phyloP scores from a whole-genome alignment of 2,329 filamentous ascomycete genomes.

The Byssoonygena ceratinophila region DNA sequence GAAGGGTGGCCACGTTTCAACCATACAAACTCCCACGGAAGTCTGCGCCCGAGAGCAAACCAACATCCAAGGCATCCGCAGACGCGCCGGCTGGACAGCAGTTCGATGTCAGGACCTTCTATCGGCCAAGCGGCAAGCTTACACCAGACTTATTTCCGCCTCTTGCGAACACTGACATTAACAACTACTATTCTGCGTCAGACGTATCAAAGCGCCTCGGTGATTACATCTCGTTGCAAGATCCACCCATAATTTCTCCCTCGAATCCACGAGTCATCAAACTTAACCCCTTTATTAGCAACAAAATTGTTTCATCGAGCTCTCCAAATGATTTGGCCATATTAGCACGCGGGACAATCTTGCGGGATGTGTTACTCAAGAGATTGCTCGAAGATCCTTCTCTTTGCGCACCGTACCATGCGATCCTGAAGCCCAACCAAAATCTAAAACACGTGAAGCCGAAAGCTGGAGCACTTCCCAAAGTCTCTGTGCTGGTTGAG shows the following conservation, averaged over 20 bases:
- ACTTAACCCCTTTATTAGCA: conserved; percentile 53
- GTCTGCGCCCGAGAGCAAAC: conserved; percentile 27
- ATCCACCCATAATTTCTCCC: conserved; percentile 41
- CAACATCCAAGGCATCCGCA: conserved; percentile 22
- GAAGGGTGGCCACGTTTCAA: conserved; percentile 44
- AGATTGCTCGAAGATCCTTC: conserved; percentile 43
- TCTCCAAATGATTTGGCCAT: conserved; percentile 47
- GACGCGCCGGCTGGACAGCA: conserved; percentile 37
- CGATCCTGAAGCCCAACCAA: conserved; percentile 41
- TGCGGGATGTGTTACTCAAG: conserved; percentile 51
- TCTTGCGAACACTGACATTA: conserved; percentile 39
- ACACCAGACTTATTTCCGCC: conserved; percentile 44
- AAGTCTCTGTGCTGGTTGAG: conserved; percentile 50
- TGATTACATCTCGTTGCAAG: conserved; percentile 49
- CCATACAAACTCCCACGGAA: conserved; percentile 52
- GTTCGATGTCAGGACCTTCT: conserved; percentile 42
- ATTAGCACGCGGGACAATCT: conserved; percentile 47
- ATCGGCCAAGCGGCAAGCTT: conserved; percentile 49
- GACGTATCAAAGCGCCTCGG: conserved; percentile 50
- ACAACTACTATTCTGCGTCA: conserved; percentile 48
- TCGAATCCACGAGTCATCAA: conserved; percentile 53
- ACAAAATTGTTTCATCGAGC: conserved; percentile 47
- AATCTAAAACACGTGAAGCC: conserved; percentile 43
- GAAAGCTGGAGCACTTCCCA: conserved; percentile 51
- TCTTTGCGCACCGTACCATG: conserved; percentile 46